Base-by-base conservation (phyloP, 805 yeast species). In the Lipomyces sp. region DNA sequence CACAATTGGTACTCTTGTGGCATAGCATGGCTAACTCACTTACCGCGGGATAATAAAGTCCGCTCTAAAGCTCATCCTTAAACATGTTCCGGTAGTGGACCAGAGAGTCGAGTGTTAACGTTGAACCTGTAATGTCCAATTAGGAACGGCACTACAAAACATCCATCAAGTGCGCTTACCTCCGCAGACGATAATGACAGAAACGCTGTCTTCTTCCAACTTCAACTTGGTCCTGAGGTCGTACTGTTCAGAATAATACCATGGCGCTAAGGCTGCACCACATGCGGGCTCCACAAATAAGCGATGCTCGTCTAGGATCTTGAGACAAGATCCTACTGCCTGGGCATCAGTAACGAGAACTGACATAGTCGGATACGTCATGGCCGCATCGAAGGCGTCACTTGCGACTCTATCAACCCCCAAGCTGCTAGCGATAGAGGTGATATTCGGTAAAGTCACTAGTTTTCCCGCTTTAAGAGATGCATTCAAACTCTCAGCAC, bases 231-330 rank as follows among this genome's bases (percentile, higher is more conserved):
- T 60, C 18, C 29, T 30, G 18, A 34, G 34, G 30, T 37, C 58
- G 37, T 53, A 37, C 13, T 32, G 11, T 18, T 30, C 48, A 13
- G 29, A n/a, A 18, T 62, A 39, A 33, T 63, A 63, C 42, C 79
- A 63, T 6, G 86, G 80, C 29, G 87, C 82, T 35, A 88, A 74
- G 0, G 90, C 85, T 1, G 90, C 90, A 3, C 91, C 91, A 75
- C 92, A 88, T 0, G 92, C 92, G 0, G 91, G 91, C 74, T 88
- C 92, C 0, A 87, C 84, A 32, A 85, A 76, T 57, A 79, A 77
- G 64, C 84, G 83, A 68, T 80, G 85, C 64, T 85, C 86, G 2
- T 79, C 73, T 6, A 86, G 84, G 71, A 82, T 86, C 54, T 76
- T 78, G 33, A 85, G 72, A 59, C 87, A 81, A 0, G 88, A 85